Evolutionary conservation across 2,329 filamentous ascomycete genomes (phyloP).

Genomic region (Aspergillus candidus): DNA sequence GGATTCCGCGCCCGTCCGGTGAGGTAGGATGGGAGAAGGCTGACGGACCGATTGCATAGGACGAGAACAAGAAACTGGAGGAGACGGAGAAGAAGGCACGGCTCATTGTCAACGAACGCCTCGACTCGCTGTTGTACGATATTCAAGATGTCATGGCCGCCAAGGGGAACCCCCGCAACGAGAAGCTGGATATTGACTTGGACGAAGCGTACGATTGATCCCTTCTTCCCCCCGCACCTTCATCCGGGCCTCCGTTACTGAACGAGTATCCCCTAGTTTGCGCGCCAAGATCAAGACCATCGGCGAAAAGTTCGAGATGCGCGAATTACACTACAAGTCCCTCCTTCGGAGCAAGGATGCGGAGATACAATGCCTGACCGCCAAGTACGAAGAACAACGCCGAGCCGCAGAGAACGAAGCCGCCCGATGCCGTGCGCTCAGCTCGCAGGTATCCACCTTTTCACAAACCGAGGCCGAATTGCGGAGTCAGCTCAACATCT

Average conservation of each 20-base stretch:
- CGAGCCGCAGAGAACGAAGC: conserved; percentile 80
- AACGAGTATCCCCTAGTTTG: conserved; percentile 36
- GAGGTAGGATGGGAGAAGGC: conserved; percentile 2
- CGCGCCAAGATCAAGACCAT: conserved; percentile 82
- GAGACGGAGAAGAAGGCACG: conserved; percentile 79
- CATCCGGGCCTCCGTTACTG: conserved; percentile 9
- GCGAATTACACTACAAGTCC: conserved; percentile 89
- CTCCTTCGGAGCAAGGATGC: conserved; percentile 90
- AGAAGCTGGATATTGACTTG: conserved; percentile 75
- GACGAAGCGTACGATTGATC: conserved; percentile 68
- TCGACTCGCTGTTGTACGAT: conserved; percentile 72
- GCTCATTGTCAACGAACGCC: conserved; percentile 75
- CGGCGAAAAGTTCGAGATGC: conserved; percentile 92
- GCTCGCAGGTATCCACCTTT: conserved; percentile 87
- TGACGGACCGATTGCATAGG: conserved; percentile 43
- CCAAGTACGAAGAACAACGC: conserved; percentile 81
- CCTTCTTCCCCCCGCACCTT: conserved; percentile 1
- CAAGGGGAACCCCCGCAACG: conserved; percentile 74
- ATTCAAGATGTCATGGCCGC: conserved; percentile 84
- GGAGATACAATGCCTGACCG: conserved; percentile 87
- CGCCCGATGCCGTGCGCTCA: conserved; percentile 74
- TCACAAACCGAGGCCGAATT: conserved; percentile 94
- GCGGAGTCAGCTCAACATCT: conserved; percentile 91
- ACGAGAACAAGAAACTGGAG: conserved; percentile 88
- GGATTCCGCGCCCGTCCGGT: not conserved